Conservation (phyloP, 305 asterid genomes). For the Fraxinus ornus region DNA sequence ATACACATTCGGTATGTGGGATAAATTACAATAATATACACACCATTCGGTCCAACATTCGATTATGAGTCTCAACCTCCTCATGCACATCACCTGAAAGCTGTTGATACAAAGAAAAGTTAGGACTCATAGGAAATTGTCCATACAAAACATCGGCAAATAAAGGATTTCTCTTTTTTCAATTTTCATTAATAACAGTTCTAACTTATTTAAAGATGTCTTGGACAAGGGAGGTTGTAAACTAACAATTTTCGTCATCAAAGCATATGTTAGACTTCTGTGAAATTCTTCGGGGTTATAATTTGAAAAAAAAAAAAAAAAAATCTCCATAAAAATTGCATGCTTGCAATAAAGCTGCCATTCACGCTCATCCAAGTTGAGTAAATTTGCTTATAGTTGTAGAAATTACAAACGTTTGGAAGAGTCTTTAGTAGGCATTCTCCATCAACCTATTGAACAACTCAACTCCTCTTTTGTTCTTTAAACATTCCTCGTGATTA, state of each 20-base stretch:
- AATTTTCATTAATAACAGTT: neutral
- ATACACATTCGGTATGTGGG: neutral
- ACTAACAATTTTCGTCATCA: neutral
- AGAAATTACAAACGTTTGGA: neutral
- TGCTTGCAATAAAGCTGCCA: neutral
- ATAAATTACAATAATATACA: slow-evolving; percentile 25
- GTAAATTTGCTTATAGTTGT: neutral
- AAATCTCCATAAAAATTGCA: neutral
- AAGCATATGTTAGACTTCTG: neutral
- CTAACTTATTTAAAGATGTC: neutral
- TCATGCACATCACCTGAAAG: slow-evolving; percentile 87
- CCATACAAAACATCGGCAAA: neutral
- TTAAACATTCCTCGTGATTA: neutral
- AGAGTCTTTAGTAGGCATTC: neutral
- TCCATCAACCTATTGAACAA: neutral
- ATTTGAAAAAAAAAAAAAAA: neutral
- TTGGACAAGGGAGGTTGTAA: neutral
- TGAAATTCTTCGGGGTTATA: neutral
- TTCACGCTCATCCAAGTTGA: neutral
- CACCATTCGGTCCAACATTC: slow-evolving; percentile 88
- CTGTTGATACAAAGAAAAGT: slow-evolving; percentile 32
- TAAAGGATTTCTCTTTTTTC: neutral
- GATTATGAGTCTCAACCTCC: slow-evolving; percentile 87
- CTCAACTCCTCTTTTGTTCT: neutral
- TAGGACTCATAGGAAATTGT: too few species aligned